Conservation (phyloP, 75 land plant genomes). For the Picea glauca region DNA sequence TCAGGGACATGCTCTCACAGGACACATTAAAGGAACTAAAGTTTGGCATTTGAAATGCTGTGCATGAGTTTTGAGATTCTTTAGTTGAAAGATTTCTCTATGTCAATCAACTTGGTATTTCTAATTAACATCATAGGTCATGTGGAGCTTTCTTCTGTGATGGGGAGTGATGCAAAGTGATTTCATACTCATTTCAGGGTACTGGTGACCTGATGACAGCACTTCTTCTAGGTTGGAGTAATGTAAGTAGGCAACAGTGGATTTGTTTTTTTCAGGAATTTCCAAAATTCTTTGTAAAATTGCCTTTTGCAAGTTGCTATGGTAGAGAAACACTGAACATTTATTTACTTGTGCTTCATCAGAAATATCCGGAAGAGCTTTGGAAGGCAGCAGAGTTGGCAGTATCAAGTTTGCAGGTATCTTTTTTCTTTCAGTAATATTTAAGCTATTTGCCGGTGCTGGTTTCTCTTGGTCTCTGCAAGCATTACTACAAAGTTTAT, state of each 20-base stretch:
- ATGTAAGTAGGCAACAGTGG: conserved; percentile 47
- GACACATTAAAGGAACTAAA: too few species aligned
- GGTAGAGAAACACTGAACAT: too few species aligned
- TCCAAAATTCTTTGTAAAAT: too few species aligned
- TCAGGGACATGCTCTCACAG: background rate
- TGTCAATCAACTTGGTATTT: background rate
- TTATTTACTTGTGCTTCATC: conserved; percentile 5
- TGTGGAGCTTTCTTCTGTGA: background rate
- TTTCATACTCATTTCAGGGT: conserved; percentile 44
- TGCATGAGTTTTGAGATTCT: background rate
- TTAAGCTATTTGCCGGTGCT: background rate
- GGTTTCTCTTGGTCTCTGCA: background rate
- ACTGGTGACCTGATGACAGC: conserved; percentile 95
- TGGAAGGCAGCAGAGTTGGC: conserved; percentile 89
- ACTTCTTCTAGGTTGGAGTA: conserved; percentile 95
- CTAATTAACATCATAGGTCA: background rate
- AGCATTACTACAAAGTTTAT: background rate
- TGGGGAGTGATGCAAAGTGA: background rate
- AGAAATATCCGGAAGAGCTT: conserved; percentile 83
- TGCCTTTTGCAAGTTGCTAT: too few species aligned
- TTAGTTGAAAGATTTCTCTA: conserved; percentile 3
- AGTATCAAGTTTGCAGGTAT: conserved; percentile 91
- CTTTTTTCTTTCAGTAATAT: background rate
- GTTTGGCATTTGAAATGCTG: background rate
- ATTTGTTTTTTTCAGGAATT: background rate